Conservation (phyloP, 768 basidiomycete species). For the Suillus placidus region DNA sequence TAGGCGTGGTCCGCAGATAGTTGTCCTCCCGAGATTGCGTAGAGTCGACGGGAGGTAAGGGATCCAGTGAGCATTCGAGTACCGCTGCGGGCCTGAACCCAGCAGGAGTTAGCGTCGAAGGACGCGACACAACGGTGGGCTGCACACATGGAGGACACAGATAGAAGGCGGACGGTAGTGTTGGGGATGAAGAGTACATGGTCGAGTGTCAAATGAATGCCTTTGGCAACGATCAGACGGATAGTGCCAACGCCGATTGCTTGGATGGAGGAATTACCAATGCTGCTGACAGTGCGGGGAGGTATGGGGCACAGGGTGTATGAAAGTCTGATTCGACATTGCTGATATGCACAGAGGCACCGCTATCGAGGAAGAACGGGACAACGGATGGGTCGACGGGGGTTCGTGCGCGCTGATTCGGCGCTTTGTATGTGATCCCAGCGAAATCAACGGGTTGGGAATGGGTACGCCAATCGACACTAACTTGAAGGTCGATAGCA, state of each 20-base stretch:
- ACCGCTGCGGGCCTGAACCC: conserved; percentile 4
- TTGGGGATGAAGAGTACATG: conserved; percentile 27
- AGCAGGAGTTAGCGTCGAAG: conserved; percentile 23
- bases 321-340: conserved; percentile 21
- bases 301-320: conserved; percentile 12
- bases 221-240: conserved; percentile 8
- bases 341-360: conserved; percentile 19
- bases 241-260: conserved; percentile 21
- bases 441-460: not conserved
- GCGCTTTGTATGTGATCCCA: not conserved
- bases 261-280: conserved; percentile 20
- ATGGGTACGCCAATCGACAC: not conserved
- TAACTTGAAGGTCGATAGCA: not conserved
- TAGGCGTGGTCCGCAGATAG: conserved; percentile 20
- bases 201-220: conserved; percentile 15
- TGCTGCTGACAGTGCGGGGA: conserved; percentile 15
- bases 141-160: conserved; percentile 21
- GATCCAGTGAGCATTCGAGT: conserved; percentile 1
- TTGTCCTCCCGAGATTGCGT: not conserved
- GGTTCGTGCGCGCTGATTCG: not conserved
- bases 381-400: not conserved
- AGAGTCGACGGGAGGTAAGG: not conserved
- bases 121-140: conserved; percentile 11
- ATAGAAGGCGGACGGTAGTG: conserved; percentile 27
- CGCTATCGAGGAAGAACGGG: conserved; percentile 15